Percentiles rank a stretch among this genome's conserved stretches.
Conservation (phyloP, 108 stramenopile genomes). For the Conticribra guillardii region DNA sequence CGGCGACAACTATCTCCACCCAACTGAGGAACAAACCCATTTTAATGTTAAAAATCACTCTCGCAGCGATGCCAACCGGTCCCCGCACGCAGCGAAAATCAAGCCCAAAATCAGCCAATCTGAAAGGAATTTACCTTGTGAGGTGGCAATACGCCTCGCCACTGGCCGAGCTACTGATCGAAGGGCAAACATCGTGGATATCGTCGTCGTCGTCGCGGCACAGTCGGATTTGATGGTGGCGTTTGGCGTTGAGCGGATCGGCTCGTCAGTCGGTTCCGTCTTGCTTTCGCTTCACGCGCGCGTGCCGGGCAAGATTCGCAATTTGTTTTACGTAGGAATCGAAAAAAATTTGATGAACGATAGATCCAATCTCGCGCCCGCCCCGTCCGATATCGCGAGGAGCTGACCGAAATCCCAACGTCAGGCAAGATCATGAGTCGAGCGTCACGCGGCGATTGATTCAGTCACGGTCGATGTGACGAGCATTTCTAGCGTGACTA, state of each 20-base stretch:
- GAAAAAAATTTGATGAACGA: neutral
- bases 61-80: neutral
- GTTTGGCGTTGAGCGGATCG: neutral
- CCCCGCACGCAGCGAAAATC: neutral
- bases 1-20: too few relatives aligned
- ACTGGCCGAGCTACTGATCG: conserved; percentile 46
- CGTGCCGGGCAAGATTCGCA: neutral
- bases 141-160: conserved; percentile 29
- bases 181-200: conserved; percentile 34
- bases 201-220: neutral
- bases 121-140: conserved; percentile 27
- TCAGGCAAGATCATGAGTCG: too few relatives aligned
- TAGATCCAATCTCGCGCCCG: neutral
- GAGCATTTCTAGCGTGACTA: too few relatives aligned
- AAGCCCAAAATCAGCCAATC: neutral
- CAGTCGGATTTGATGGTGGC: neutral
- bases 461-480: too few relatives aligned
- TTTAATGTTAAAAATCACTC: too few relatives aligned
- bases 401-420: too few relatives aligned
- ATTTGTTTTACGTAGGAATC: neutral
- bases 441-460: neutral
- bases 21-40: too few relatives aligned
- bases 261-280: neutral
- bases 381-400: too few relatives aligned
- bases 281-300: neutral